These are phyloP conservation scores for Phalaenopsis aphrodite DNA, from an alignment of 106 monocot species.

Conservation along the genomic window DNA sequence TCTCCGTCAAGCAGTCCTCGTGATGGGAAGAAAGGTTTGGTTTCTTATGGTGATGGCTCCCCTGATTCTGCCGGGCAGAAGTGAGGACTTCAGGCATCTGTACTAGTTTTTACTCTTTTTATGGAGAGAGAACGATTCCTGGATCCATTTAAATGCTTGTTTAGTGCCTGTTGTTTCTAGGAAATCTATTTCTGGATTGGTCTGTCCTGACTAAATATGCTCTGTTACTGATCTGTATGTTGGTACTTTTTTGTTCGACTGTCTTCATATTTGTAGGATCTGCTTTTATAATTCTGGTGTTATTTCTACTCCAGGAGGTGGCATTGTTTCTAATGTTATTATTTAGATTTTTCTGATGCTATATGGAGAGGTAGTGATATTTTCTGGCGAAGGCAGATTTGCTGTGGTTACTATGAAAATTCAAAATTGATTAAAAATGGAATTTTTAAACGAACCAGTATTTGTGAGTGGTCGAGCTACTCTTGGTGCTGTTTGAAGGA, in stretches of 20 bases:
- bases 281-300: not conserved
- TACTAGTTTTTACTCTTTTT: not conserved
- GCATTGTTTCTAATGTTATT: not conserved
- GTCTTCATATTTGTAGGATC: not conserved
- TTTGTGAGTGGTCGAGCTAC: too few relatives aligned
- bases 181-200: not conserved
- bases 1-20: conserved; percentile 55
- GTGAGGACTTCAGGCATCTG: conserved; percentile 6
- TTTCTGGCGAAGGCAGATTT: too few relatives aligned
- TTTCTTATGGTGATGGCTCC: conserved; percentile 85
- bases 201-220: not conserved
- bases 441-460: too few relatives aligned
- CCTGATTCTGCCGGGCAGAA: conserved; percentile 44
- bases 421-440: too few relatives aligned
- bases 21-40: conserved; percentile 58
- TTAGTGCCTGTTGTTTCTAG: not conserved
- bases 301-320: not conserved
- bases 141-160: not conserved
- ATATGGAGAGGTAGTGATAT: too few relatives aligned
- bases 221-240: not conserved
- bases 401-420: too few relatives aligned
- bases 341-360: too few relatives aligned
- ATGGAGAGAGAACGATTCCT: not conserved
- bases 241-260: not conserved
- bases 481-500: too few relatives aligned